phyloP scores from a whole-genome alignment of 768 basidiomycete species.

The Albatrellus ellisii region DNA sequence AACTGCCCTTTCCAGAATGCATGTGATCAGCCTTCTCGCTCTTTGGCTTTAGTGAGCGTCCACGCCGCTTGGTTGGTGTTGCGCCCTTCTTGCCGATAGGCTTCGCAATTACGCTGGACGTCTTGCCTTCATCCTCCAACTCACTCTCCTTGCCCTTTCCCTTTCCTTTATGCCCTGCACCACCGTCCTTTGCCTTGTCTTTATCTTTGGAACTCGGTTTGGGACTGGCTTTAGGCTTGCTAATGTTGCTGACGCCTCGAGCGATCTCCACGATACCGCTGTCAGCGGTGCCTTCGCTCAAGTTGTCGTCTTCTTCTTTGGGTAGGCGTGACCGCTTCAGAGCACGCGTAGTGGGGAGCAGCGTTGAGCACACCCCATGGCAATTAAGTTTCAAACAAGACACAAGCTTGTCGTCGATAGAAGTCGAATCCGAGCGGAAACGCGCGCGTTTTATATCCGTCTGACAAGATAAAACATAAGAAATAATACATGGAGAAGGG shows the following conservation, averaged over 20 bases:
- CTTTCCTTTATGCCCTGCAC: constrained; percentile 11
- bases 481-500: not conserved
- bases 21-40: not conserved
- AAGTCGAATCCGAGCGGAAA: constrained; percentile 65
- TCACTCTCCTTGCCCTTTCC: not conserved
- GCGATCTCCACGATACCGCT: constrained; percentile 22
- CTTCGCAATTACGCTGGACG: not conserved
- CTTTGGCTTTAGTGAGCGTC: not conserved
- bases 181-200: constrained; percentile 12
- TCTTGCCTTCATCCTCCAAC: not conserved
- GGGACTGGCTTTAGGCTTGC: constrained; percentile 8
- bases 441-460: constrained; percentile 64
- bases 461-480: constrained; percentile 22
- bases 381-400: constrained; percentile 49
- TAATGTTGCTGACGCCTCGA: constrained; percentile 9
- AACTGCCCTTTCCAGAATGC: not conserved
- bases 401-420: constrained; percentile 50
- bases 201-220: constrained; percentile 4
- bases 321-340: constrained; percentile 20
- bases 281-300: constrained; percentile 18
- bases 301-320: constrained; percentile 17
- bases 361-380: constrained; percentile 23
- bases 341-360: constrained; percentile 15
- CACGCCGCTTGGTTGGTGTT: not conserved
- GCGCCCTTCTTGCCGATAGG: not conserved